Conservation (phyloP, 352 stramenopile species). For the Pythium rishiriense region DNA sequence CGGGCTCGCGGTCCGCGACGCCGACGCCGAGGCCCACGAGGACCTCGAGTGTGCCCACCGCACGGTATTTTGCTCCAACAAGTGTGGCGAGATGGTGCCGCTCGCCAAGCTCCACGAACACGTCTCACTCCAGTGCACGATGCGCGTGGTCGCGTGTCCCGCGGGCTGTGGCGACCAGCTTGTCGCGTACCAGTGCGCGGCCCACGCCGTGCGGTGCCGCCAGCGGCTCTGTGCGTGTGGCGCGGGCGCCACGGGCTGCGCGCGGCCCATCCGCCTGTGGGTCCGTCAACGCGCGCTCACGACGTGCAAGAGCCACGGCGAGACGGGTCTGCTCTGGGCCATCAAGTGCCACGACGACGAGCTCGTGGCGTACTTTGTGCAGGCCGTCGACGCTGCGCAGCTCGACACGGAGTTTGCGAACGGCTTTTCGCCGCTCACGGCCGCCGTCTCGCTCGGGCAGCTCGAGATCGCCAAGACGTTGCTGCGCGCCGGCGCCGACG, state of each 20-base stretch:
- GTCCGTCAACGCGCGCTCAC: slow-evolving; percentile 39
- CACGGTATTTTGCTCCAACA: slow-evolving; percentile 49
- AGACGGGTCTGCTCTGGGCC: slow-evolving; percentile 59
- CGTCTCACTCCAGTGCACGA: slow-evolving; percentile 43
- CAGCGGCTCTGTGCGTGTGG: slow-evolving; percentile 68
- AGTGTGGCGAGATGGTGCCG: slow-evolving; percentile 47
- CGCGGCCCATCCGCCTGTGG: slow-evolving; percentile 65
- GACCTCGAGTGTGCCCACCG: slow-evolving; percentile 44
- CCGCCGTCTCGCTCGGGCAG: slow-evolving; percentile 48
- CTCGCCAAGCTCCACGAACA: slow-evolving; percentile 41
- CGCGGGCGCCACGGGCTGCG: slow-evolving; percentile 47
- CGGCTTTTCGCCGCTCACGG: slow-evolving; percentile 60
- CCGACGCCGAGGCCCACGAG: slow-evolving; percentile 48
- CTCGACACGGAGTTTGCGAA: slow-evolving; percentile 68
- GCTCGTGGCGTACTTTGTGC: slow-evolving; percentile 60
- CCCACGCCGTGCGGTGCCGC: slow-evolving; percentile 60
- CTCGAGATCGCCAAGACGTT: slow-evolving; percentile 55
- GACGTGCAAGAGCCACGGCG: slow-evolving; percentile 47
- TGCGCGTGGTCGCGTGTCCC: slow-evolving; percentile 64
- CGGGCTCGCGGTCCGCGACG: slow-evolving; percentile 43
- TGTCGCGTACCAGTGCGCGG: slow-evolving; percentile 58
- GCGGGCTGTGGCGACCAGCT: slow-evolving; percentile 56
- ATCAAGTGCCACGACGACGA: slow-evolving; percentile 66
- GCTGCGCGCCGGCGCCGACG: slow-evolving; percentile 63
- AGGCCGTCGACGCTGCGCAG: slow-evolving; percentile 39